phyloP scores from a whole-genome alignment of 2,329 filamentous ascomycete genomes.

The Acephala macrosclerotiorum region DNA sequence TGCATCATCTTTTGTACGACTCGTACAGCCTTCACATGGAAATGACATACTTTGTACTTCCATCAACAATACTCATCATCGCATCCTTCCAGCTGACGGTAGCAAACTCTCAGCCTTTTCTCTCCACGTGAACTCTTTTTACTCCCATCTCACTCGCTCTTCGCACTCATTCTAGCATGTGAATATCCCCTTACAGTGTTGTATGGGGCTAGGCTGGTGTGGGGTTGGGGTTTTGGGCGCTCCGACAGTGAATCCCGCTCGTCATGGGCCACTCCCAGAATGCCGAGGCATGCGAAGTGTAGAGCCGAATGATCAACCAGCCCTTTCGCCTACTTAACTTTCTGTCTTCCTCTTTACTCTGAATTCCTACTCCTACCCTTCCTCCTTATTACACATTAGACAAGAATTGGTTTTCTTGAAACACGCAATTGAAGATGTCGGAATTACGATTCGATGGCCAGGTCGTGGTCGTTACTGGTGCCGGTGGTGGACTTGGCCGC shows the following conservation, averaged over 20 bases:
- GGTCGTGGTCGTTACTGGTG: slow-evolving; percentile 88
- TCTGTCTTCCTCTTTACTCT: neutral
- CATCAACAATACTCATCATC: slow-evolving; percentile 1
- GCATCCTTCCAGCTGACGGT: neutral
- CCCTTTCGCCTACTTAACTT: slow-evolving; percentile 7
- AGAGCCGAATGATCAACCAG: slow-evolving; percentile 16
- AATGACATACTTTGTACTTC: slow-evolving; percentile 6
- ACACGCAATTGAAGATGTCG: slow-evolving; percentile 54
- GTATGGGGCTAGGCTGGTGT: neutral
- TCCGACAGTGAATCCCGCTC: too few relatives aligned
- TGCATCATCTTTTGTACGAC: slow-evolving; percentile 1
- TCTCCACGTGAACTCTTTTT: slow-evolving; percentile 4
- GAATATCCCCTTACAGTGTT: neutral
- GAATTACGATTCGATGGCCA: slow-evolving; percentile 83
- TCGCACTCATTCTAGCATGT: neutral
- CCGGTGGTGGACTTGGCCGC: slow-evolving; percentile 84
- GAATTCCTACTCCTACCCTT: neutral
- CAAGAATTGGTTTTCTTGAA: slow-evolving; percentile 13
- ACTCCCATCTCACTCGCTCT: too few relatives aligned
- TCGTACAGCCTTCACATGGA: neutral
- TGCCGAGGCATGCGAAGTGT: slow-evolving; percentile 11
- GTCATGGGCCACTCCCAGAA: neutral
- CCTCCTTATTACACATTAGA: neutral
- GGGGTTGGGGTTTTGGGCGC: neutral
- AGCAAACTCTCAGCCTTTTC: slow-evolving; percentile 6